Percentiles rank a stretch among this genome's conserved stretches.
Evolutionary conservation across 176 grass and related monocot species (phyloP).

Genomic region (barley (Hordeum vulgare)): DNA sequence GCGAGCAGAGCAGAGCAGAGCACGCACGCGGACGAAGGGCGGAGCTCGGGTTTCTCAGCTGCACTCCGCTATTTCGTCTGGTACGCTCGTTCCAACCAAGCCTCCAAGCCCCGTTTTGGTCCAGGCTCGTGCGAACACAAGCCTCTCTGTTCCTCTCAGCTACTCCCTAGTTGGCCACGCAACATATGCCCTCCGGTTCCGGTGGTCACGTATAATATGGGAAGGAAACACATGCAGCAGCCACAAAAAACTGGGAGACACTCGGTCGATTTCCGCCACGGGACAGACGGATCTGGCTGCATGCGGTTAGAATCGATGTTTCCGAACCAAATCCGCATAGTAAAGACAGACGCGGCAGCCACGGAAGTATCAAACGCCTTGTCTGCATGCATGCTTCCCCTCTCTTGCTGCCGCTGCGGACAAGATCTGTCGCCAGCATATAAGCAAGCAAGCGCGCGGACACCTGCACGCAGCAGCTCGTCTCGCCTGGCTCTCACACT

Average conservation of each 20-base stretch:
- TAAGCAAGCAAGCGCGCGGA: not conserved
- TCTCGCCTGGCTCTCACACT: not conserved
- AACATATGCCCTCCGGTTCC: conserved; percentile 1
- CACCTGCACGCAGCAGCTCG: conserved; percentile 15
- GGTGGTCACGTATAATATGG: not conserved
- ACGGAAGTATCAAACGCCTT: conserved; percentile 8
- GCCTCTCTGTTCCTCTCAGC: not conserved
- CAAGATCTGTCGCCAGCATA: not conserved
- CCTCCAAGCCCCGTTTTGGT: too few species aligned
- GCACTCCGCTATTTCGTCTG: not conserved
- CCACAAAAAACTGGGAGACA: not conserved
- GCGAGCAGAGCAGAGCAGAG: too few species aligned
- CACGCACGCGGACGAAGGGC: too few species aligned
- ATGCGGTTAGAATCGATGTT: conserved; percentile 13
- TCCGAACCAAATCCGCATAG: conserved; percentile 10
- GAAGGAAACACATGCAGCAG: too few species aligned
- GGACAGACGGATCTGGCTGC: not conserved
- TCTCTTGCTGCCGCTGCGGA: not conserved
- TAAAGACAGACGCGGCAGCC: not conserved
- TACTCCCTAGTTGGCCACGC: not conserved
- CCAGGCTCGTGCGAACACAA: too few species aligned
- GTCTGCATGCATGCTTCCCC: not conserved
- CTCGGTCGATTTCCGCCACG: not conserved
- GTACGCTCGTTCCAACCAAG: too few species aligned
- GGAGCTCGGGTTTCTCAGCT: not conserved